phyloP scores from a whole-genome alignment of 306 rosid species.

The Gillenia trifoliata region DNA sequence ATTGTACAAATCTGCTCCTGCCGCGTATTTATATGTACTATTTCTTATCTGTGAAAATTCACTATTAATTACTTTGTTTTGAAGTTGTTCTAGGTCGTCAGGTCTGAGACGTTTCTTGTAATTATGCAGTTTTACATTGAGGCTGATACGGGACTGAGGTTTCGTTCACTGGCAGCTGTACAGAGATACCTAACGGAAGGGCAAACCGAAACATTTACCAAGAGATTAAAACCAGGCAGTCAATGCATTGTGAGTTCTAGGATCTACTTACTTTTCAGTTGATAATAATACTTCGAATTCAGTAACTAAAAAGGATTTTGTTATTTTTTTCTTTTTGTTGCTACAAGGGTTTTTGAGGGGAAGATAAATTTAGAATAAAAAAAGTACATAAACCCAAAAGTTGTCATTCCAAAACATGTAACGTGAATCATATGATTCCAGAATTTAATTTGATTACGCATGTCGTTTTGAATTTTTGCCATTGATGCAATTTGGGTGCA shows the following conservation, averaged over 20 bases:
- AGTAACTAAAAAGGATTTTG: background rate
- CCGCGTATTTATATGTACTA: background rate
- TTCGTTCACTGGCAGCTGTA: slow-evolving; percentile 56
- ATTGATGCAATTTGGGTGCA: background rate
- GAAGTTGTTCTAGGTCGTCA: background rate
- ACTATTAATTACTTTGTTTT: background rate
- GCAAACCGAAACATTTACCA: background rate
- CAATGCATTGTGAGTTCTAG: slow-evolving; percentile 33
- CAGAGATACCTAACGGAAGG: slow-evolving; percentile 40
- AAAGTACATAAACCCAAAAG: background rate
- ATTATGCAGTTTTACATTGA: slow-evolving; percentile 52
- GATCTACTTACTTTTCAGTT: background rate
- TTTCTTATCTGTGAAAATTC: background rate
- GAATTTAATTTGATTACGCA: background rate
- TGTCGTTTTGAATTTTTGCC: background rate
- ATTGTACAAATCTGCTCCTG: background rate
- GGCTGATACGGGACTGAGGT: slow-evolving; percentile 38
- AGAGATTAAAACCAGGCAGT: slow-evolving; percentile 16
- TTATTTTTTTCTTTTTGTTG: background rate
- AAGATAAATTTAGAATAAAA: background rate
- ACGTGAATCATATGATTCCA: background rate
- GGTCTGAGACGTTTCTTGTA: background rate
- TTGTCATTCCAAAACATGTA: background rate
- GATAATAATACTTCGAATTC: background rate
- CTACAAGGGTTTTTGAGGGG: background rate